Base-by-base conservation (phyloP, 192 early-diverging fungal genomes). In the Entophlyctis luteolus region DNA sequence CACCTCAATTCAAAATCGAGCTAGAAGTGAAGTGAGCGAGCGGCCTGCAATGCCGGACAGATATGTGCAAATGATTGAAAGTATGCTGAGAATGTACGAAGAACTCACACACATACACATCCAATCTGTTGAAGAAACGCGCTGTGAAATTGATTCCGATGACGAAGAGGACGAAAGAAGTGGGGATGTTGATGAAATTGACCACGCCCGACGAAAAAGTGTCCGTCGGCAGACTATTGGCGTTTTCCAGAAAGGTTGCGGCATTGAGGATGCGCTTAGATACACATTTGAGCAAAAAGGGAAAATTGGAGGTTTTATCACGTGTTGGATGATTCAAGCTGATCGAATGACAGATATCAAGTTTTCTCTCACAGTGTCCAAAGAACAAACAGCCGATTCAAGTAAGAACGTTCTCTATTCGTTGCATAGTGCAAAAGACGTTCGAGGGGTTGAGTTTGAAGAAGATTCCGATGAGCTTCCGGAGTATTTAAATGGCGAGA, bases 1-100 rank as follows among this genome's bases (percentile, higher is more conserved):
- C n/a, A n/a, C n/a, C n/a, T n/a, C n/a, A n/a, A n/a, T n/a, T n/a
- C n/a, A n/a, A n/a, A n/a, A n/a, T n/a, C n/a, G n/a, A n/a, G n/a
- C n/a, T n/a, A n/a, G n/a, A n/a, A n/a, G n/a, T 8, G 47, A 58
- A 37, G n/a, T 47, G 29, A 36, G 50, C 20, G 34, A 72, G 16
- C 34, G 66, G 6, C 53, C 56, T 2, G 67, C 65, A 31, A 25
- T 59, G 20, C 38, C 48, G 23, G 76, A 77, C 59, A 56, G 59
- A 5, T 77, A 73, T 55, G 46, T 71, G 2, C 52, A 62, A 32
- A 71, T 57, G 1, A 56, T 77, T 4, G 76, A 77, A 49, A 67
- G 76, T 31, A 73, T 67, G 72, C 59, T 77, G 6, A 60, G 72
- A 22, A 74, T 77, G 72, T 74, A 71, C 35, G 76, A 77, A 47